These are phyloP conservation scores for Talaromyces stipitatus DNA, from an alignment of 495 filamentous ascomycete genomes.

Conservation along the genomic window DNA sequence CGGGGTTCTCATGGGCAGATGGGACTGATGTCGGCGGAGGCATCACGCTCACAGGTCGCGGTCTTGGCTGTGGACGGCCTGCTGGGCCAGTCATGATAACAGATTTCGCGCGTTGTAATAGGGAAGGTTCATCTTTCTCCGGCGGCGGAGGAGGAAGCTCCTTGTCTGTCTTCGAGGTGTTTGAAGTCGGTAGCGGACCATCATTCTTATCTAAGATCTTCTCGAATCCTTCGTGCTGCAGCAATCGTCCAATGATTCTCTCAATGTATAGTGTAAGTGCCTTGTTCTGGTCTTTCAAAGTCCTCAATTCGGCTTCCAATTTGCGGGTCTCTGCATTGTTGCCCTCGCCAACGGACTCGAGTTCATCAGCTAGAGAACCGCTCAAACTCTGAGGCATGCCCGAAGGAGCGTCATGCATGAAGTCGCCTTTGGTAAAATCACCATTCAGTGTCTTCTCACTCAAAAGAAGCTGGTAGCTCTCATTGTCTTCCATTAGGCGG, in stretches of 20 bases:
- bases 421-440: slow-evolving; percentile 80
- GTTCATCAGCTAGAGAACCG: slow-evolving; percentile 79
- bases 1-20: slow-evolving; percentile 56
- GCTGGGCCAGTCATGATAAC: slow-evolving; percentile 43
- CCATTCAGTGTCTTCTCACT: slow-evolving; percentile 91
- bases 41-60: slow-evolving; percentile 56
- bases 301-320: slow-evolving; percentile 70
- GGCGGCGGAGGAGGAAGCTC: slow-evolving; percentile 76
- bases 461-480: slow-evolving; percentile 91
- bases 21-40: slow-evolving; percentile 38
- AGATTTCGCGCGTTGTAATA: slow-evolving; percentile 77
- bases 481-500: slow-evolving; percentile 94
- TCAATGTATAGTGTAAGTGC: slow-evolving; percentile 95
- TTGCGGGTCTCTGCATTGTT: slow-evolving; percentile 52
- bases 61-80: slow-evolving; percentile 38
- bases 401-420: slow-evolving; percentile 51
- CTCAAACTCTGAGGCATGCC: slow-evolving; percentile 29
- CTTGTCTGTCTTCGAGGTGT: slow-evolving; percentile 51
- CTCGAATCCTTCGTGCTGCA: slow-evolving; percentile 92
- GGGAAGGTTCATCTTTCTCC: slow-evolving; percentile 44
- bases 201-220: slow-evolving; percentile 59
- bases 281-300: slow-evolving; percentile 91
- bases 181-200: slow-evolving; percentile 15
- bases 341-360: slow-evolving; percentile 55
- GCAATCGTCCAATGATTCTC: slow-evolving; percentile 89